These are phyloP conservation scores for Dipteronia sinensis DNA, from an alignment of 345 rosid genomes.

Conservation along the genomic window DNA sequence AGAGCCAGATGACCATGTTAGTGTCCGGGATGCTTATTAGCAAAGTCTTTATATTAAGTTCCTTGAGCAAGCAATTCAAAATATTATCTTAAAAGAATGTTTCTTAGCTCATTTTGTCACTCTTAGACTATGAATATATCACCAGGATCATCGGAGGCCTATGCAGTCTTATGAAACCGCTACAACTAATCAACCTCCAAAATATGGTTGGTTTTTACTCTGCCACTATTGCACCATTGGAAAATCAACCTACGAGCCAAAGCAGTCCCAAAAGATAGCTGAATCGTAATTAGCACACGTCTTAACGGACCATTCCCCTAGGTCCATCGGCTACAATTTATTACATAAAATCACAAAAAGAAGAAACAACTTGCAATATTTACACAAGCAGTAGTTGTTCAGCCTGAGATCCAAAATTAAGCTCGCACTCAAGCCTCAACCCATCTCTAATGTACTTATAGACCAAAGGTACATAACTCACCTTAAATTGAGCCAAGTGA, in stretches of 20 bases:
- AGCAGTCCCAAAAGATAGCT: neutral
- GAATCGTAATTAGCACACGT: neutral
- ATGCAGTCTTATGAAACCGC: neutral
- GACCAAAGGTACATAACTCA: conserved; percentile 20
- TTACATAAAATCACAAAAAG: neutral
- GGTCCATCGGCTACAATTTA: neutral
- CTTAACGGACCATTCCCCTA: neutral
- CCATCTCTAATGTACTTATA: neutral
- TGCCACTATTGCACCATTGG: neutral
- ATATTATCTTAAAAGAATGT: neutral
- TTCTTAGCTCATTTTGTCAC: neutral
- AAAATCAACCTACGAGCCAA: neutral
- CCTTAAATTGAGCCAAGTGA: conserved; percentile 93
- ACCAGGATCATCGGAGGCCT: neutral
- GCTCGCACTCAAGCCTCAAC: neutral
- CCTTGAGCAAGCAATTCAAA: neutral
- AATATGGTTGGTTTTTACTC: neutral
- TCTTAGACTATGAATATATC: neutral
- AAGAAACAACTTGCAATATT: neutral
- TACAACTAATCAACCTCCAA: neutral
- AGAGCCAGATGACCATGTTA: neutral
- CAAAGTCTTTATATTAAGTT: neutral
- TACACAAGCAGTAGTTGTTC: neutral
- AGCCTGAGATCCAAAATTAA: neutral
- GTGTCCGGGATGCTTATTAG: neutral